A percentile compares a stretch with the other conserved stretches of the same genome.
Conservation (phyloP, 805 yeast genomes). For the Lachancea sp. region DNA sequence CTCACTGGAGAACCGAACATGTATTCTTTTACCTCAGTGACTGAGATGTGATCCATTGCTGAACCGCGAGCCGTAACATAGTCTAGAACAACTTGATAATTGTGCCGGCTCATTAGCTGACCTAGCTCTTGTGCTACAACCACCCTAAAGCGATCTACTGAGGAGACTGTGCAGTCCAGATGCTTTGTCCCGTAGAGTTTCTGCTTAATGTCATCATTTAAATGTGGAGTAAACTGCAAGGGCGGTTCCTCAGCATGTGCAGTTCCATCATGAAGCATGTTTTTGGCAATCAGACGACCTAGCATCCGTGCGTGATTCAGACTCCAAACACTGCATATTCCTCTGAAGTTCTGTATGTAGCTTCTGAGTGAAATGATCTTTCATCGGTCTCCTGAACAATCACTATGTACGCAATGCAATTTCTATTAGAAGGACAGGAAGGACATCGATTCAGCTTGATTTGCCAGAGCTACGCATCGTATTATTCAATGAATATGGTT, state of each 20-base stretch:
- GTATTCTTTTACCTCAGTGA: slow-evolving; percentile 33
- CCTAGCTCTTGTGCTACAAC: slow-evolving; percentile 36
- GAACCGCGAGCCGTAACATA: slow-evolving; percentile 21
- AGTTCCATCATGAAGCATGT: slow-evolving; percentile 8
- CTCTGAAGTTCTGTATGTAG: too few species aligned
- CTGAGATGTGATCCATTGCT: slow-evolving; percentile 25
- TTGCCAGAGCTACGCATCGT: too few species aligned
- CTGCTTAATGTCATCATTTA: slow-evolving; percentile 26
- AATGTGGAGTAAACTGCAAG: slow-evolving; percentile 8
- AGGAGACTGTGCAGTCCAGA: slow-evolving; percentile 4
- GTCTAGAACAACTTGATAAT: slow-evolving; percentile 32
- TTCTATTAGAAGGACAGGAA: too few species aligned
- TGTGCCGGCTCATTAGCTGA: slow-evolving; percentile 32
- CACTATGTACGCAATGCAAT: too few species aligned
- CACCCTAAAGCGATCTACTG: slow-evolving; percentile 28
- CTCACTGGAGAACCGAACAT: slow-evolving; percentile 38
- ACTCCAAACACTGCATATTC: too few species aligned
- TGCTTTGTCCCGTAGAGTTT: slow-evolving; percentile 25
- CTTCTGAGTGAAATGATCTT: too few species aligned
- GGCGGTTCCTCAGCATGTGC: slow-evolving; percentile 3
- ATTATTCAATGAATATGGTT: too few species aligned
- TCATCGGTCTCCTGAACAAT: too few species aligned
- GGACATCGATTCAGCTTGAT: too few species aligned
- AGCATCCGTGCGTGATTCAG: slow-evolving; percentile 9
- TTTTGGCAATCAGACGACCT: slow-evolving; percentile 15